Evolutionary conservation across 2,329 filamentous ascomycete species (phyloP).

Genomic region (Xylariaceae sp.): DNA sequence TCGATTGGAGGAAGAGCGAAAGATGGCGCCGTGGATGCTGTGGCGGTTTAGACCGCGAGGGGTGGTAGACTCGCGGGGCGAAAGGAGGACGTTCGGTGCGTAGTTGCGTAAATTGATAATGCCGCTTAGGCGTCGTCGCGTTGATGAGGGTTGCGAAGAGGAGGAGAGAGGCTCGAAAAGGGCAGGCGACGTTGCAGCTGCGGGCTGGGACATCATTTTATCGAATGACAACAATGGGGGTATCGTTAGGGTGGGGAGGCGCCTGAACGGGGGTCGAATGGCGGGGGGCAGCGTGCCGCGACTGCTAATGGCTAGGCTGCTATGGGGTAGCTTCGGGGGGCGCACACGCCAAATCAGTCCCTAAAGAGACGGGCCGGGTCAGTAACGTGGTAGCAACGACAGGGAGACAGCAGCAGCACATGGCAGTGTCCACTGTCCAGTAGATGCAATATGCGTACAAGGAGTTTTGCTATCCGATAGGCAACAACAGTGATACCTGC

Average conservation of each 20-base stretch:
- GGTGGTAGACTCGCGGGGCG: conserved; percentile 26
- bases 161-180: conserved; percentile 30
- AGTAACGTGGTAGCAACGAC: no score
- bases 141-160: conserved; percentile 25
- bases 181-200: conserved; percentile 28
- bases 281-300: neutral
- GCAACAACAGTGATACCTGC: no score
- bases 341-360: no score
- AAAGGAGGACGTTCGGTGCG: conserved; percentile 17
- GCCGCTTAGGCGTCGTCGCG: conserved; percentile 29
- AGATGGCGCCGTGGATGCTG: conserved; percentile 21
- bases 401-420: no score
- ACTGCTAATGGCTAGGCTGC: neutral
- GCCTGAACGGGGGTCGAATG: conserved; percentile 6
- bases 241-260: conserved; percentile 8
- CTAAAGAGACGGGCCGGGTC: no score
- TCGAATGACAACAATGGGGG: conserved; percentile 7
- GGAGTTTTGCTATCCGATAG: no score
- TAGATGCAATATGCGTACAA: no score
- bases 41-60: conserved; percentile 20
- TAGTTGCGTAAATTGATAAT: conserved; percentile 31
- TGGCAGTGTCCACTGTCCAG: no score
- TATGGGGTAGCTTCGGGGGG: no score
- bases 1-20: conserved; percentile 18
- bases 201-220: conserved; percentile 33